Base-by-base conservation (phyloP, 225 moss, liverwort and hornwort genomes). In the Takakia lepidozioides region DNA sequence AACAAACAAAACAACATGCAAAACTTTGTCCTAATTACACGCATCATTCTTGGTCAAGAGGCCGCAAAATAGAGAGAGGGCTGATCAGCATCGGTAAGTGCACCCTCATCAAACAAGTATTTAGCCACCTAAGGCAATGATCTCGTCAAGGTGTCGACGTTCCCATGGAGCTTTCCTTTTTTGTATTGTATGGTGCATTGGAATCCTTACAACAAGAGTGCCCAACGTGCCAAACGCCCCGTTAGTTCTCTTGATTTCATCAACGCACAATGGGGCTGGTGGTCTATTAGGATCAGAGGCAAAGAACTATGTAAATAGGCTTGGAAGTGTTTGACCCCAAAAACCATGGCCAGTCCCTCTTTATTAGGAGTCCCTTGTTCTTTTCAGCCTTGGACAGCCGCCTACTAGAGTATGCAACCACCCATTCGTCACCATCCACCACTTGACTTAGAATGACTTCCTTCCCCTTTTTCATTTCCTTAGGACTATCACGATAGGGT, bases 111-210 rank as follows among this genome's bases (percentile, higher is more conserved):
- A n/a, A n/a, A n/a, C n/a, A n/a, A n/a, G n/a, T n/a, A n/a, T n/a
- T n/a, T n/a, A n/a, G n/a, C n/a, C n/a, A n/a, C n/a, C n/a, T n/a
- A n/a, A n/a, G n/a, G n/a, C n/a, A n/a, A n/a, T n/a, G n/a, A n/a
- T n/a, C n/a, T n/a, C 0, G 52, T 36, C 10, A 52, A 37, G 30
- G 52, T 37, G n/a, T 52, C 52, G 2, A 22, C 36, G 16, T 52
- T 52, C 20, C 9, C 20, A 17, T 52, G n/a, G 13, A 36, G n/a
- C 4, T 23, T 13, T 2, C 36, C 0, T 2, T 21, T 19, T 14
- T 52, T 52, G 29, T 52, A 38, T 1, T 35, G 17, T 3, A 52
- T 38, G 1, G 23, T 22, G 19, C 52, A 52, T 5, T 52, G 35
- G 14, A 35, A 52, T 8, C 29, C 11, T 4, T 52, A 21, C 2